Evolutionary conservation across 495 filamentous ascomycete species (phyloP), one percentile per base, ranked within the genome.

Genomic region (Emericellopsis terricola): DNA sequence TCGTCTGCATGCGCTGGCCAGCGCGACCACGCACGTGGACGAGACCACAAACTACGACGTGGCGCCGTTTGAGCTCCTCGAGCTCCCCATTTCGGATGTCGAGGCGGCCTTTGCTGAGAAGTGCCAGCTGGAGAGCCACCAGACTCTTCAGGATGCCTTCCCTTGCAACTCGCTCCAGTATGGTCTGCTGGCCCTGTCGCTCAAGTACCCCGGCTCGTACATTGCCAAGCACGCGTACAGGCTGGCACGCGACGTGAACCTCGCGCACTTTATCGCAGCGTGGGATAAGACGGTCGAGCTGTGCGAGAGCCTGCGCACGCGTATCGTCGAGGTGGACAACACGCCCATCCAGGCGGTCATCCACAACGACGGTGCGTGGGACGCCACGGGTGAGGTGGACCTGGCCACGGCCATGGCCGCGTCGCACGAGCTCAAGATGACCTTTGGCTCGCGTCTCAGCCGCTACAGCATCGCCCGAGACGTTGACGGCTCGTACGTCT

Each of bases 121-220:
- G 1, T 33, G 31, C 15, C n/a, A 8, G 3, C 10, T 33, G 17
- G 3, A 10, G 15, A 8, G 9, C 3, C n/a, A n/a, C n/a, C n/a
- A n/a, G n/a, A n/a, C n/a, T 0, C 55, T 79, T 26, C 51, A 56
- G 34, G 65, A 74, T 33, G 58, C 72, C 19, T 77, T 75, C 40
- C 71, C 71, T 1, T 74, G 68, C 46, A 75, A 50, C 40, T 55
- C 65, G 4, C 39, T 70, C 2, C 60, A 68, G 41, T 65, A 71
- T 36, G 68, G 59, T 13, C 52, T 73, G 5, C 42, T 67, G 8
- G 55, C 63, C 0, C 43, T 64, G 1, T 52, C 62, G 2, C 52
- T 40, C 34, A 57, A 50, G 30, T 48, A 59, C n/a, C 38, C 38
- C 6, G n/a, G n/a, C n/a, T n/a, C n/a, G n/a, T n/a, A n/a, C n/a